Evolutionary conservation across 2,329 filamentous ascomycete species (phyloP), one percentile per base, ranked within the genome.

Genomic region (Exophiala xenobiotica): DNA sequence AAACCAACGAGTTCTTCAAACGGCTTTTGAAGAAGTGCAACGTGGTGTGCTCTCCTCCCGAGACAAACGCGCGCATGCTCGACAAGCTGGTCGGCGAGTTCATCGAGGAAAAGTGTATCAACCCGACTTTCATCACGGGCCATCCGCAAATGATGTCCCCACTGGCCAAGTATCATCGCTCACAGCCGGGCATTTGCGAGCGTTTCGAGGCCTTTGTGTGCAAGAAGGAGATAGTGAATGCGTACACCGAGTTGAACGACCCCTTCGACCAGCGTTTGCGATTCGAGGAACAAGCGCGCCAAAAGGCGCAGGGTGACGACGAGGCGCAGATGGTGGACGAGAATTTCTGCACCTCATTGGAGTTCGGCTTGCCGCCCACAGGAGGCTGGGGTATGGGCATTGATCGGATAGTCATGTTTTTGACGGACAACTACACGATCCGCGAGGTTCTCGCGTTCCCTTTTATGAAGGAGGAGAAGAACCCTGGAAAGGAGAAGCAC

Each of bases 361-460:
- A 97, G 70, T 93, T 90, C 66, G 89, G 88, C 61, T 75, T 99
- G 53, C 92, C 93, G 4, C 93, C 93, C 0, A 99, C 93, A 1
- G 93, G 89, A 70, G 93, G 93, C 42, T 99, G 88, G 87, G 93
- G 91, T 61, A 89, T 97, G 82, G 93, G 93, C 59, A 93, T 96
- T 61, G 91, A 97, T 75, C 85, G 92, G 54, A 75, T 95, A 70
- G 87, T 90, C 70, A 95, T 95, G 90, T 95, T 95, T 81, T 75
- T 97, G 71, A 96, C 92, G 42, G 84, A 97, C 73, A 88, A 96
- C 75, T 93, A 95, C 76, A 88, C 83, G 63, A 99, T 99, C 70
- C 91, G 93, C 74, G 93, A 99, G 74, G 92, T 97, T 2, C 75
- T 97, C 57, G 85, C 92, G 6, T 99, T 99, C 83, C 93, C 93